Percentiles rank a stretch among this genome's conserved stretches.
phyloP scores from a whole-genome alignment of 306 rosid genomes.

The Dryas alaskensis region DNA sequence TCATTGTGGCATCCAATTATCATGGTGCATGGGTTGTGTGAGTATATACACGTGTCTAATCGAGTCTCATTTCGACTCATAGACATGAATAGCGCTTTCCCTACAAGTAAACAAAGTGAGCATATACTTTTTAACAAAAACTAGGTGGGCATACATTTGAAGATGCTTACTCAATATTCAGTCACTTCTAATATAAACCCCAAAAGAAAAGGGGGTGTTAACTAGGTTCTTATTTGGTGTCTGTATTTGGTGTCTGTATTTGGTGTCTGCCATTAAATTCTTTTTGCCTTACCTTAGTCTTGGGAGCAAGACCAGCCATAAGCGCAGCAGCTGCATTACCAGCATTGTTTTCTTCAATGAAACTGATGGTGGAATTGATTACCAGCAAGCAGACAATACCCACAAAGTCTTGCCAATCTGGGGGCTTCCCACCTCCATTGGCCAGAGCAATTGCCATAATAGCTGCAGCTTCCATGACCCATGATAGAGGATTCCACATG shows the following conservation, averaged over 20 bases:
- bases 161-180: neutral
- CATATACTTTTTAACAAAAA: neutral
- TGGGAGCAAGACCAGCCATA: constrained; percentile 99
- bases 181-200: neutral
- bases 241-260: neutral
- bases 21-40: neutral
- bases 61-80: neutral
- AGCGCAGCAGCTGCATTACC: constrained; percentile 99
- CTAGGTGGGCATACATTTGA: no score
- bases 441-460: constrained; percentile 95
- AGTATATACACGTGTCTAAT: no score
- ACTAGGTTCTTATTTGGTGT: neutral
- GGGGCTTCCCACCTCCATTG: constrained; percentile 79
- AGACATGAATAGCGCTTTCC: neutral
- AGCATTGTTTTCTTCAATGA: constrained; percentile 96
- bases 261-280: neutral
- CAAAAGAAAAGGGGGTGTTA: no score
- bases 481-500: constrained; percentile 99
- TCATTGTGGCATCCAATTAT: neutral
- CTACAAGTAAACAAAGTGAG: neutral
- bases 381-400: constrained; percentile 77
- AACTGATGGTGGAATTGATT: constrained; percentile 97
- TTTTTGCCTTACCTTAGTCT: constrained; percentile 64
- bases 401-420: constrained; percentile 97
- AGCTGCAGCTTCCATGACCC: constrained; percentile 99